Conservation (phyloP, 2,329 filamentous ascomycete genomes). For the Sporothrix protearum region DNA sequence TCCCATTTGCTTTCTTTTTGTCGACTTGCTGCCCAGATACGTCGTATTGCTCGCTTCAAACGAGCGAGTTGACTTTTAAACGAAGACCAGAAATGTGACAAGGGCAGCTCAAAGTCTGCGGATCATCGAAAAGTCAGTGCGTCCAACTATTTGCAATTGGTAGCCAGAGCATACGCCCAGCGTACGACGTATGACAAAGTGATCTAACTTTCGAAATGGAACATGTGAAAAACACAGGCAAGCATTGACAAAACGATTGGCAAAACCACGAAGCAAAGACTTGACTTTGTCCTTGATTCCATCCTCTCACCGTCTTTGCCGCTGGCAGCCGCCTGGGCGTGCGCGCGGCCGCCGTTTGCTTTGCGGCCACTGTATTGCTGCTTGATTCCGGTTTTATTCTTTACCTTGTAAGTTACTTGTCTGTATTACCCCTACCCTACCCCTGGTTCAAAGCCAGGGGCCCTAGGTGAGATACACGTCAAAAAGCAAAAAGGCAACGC, state of each 20-base stretch:
- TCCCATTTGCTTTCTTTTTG: not conserved
- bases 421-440: too few relatives aligned
- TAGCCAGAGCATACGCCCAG: not conserved
- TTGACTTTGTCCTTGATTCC: not conserved
- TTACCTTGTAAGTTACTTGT: too few relatives aligned
- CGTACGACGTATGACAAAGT: not conserved
- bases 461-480: not conserved
- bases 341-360: not conserved
- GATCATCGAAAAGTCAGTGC: not conserved
- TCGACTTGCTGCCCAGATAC: too few relatives aligned
- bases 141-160: not conserved
- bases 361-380: not conserved
- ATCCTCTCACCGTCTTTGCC: not conserved
- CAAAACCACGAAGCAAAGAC: not conserved
- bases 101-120: not conserved
- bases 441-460: not conserved
- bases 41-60: conserved; percentile 7
- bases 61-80: not conserved
- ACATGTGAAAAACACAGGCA: not conserved
- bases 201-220: not conserved
- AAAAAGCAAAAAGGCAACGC: not conserved
- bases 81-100: not conserved
- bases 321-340: not conserved
- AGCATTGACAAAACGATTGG: not conserved
- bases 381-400: not conserved